These are phyloP conservation scores for Leptographium lundbergii DNA, from an alignment of 2,329 filamentous ascomycete species.

Conservation along the genomic window DNA sequence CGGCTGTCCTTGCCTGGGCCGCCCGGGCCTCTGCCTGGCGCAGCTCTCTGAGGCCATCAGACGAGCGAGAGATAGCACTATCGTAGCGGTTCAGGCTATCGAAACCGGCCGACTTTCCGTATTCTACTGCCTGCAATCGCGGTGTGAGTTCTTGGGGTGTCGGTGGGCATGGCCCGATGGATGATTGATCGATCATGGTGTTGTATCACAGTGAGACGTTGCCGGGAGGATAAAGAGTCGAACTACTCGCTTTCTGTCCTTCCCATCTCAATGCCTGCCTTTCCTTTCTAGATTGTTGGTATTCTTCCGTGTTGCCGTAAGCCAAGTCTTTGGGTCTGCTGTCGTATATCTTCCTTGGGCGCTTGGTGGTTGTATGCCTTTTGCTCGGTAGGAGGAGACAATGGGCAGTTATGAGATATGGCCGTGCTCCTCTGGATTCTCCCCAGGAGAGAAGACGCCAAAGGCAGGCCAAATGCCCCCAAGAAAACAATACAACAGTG, in stretches of 20 bases:
- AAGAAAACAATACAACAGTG: neutral
- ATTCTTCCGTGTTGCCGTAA: neutral
- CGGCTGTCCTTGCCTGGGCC: slow-evolving; percentile 3
- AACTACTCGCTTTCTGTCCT: neutral
- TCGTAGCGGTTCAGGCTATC: neutral
- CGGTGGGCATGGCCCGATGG: neutral
- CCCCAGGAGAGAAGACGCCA: neutral
- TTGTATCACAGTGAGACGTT: neutral
- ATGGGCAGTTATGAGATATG: too few relatives aligned
- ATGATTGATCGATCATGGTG: neutral
- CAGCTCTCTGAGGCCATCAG: slow-evolving; percentile 5
- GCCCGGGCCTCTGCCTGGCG: slow-evolving; percentile 4
- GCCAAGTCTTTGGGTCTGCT: too few relatives aligned
- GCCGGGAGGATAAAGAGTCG: neutral
- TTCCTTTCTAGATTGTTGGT: neutral
- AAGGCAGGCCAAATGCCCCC: neutral
- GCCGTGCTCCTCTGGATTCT: too few relatives aligned
- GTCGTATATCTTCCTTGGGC: too few relatives aligned
- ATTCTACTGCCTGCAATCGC: neutral
- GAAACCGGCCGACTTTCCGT: neutral
- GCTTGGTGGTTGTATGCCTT: too few relatives aligned
- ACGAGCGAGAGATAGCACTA: neutral
- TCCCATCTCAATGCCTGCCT: neutral
- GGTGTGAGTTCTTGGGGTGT: neutral
- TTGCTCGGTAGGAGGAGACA: too few relatives aligned